Evolutionary conservation across 305 asterid genomes (phyloP), one percentile per base, ranked within the genome.

Genomic region (Solanum hybrid): DNA sequence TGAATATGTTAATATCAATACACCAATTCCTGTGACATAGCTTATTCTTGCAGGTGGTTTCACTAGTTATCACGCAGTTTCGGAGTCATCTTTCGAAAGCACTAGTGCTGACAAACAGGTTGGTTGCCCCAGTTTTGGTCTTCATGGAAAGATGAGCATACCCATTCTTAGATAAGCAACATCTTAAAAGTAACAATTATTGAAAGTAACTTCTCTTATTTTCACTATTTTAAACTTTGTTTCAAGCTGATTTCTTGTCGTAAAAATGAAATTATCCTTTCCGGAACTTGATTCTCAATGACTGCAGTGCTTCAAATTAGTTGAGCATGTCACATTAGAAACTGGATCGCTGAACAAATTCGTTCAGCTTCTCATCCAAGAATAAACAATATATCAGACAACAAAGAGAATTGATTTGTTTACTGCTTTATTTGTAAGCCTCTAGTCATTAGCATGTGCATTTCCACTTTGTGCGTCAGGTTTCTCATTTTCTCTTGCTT

Each of bases 91-190:
- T 97, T 75, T 98, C 99, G 26, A 96, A 97, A 93, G 98, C 99
- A 86, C 99, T 98, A 82, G 98, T 93, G 20, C 90, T 97, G 93
- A 98, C 99, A 68, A 96, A 97, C 95, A 97, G 99, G 99, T 98
- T 85, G 27, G 87, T 91, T 31, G 80, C 68, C 80, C 70, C 79
- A 22, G 57, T 57, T 12, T 17, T 68, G 33, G 14, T 37, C 37
- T 33, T 57, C 89, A 24, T 75, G 83, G 89, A 80, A 41, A 88
- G 87, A 88, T 77, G 87, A 26, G 27, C 89, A 31, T 75, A 86
- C 61, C 89, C 78, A 75, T 73, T 70, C n/a, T 39, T 88, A 45
- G 68, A 84, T 57, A 37, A 80, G 29, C 77, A 85, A 37, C 61
- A 61, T 72, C 81, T 91, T 87, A 57, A 29, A 70, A 37, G 36